Evolutionary conservation across 2,329 filamentous ascomycete species (phyloP), one percentile per base, ranked within the genome.

Genomic region (Lachnellula cervina): DNA sequence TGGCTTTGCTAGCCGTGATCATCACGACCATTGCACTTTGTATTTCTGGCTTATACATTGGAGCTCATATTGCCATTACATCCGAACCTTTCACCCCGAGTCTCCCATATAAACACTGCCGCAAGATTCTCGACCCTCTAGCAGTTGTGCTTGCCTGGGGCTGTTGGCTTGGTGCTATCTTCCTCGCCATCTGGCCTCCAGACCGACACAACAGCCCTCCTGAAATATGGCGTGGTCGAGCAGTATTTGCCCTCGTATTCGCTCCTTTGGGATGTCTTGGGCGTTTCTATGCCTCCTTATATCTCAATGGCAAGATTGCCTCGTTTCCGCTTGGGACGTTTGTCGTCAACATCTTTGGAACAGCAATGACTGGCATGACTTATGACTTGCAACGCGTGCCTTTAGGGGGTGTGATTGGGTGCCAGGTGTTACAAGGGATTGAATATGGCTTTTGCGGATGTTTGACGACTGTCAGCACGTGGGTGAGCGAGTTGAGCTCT

Each of bases 261-360:
- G 88, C 90, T 1, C 93, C 93, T 0, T 62, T 90, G 0, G 93
- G 93, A 0, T 92, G 88, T 62, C 72, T 96, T 0, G 68, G 80
- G 0, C 82, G 93, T 3, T 96, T 89, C 73, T 92, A 90, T 68
- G 71, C 81, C 1, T 88, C 88, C 0, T 68, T 88, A 6, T 71
- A 76, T 23, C 79, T 96, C n/a, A 97, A 97, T 65, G 75, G 80
- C 0, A 76, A 82, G 19, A 63, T 83, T 0, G 71, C 83, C 0
- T 74, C 79, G 0, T 97, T 97, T 62, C 93, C 93, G 0, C 71
- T 97, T 0, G 93, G 93, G 2, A 97, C 93, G 0, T 96, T 97
- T 65, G 73, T 76, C 0, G 90, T 88, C 28, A 97, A 97, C 66
- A 76, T 95, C 4, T 69, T 87, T 14, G 93, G 92, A 4, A 91